Conservation (phyloP, 768 basidiomycete species). For the Daedalea quercina region DNA sequence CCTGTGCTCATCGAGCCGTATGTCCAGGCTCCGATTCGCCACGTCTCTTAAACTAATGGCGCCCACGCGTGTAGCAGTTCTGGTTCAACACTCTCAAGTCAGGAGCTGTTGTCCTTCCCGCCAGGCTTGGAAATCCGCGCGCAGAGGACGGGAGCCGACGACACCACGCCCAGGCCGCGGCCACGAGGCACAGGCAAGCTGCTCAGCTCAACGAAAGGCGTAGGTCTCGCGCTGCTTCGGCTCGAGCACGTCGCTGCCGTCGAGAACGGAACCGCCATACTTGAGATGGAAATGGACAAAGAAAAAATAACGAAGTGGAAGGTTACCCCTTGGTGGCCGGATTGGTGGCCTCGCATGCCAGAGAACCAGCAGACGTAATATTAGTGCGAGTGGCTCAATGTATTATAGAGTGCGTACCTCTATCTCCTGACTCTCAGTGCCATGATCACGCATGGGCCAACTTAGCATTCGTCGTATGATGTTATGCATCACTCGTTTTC, state of each 20-base stretch:
- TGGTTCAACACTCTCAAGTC: neutral
- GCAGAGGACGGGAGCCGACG: slow-evolving; percentile 15
- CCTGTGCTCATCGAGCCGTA: slow-evolving; percentile 57
- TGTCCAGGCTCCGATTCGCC: neutral
- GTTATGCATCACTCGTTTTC: too few relatives aligned
- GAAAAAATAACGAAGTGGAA: slow-evolving; percentile 27
- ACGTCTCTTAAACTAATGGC: neutral
- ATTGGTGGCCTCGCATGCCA: slow-evolving; percentile 49
- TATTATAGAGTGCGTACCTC: neutral
- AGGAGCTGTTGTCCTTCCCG: neutral
- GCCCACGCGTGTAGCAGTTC: neutral
- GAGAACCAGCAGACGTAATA: neutral
- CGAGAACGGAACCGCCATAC: slow-evolving; percentile 38
- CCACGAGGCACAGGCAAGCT: slow-evolving; percentile 73
- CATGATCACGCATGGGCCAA: neutral
- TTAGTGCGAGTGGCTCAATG: neutral
- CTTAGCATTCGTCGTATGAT: too few relatives aligned
- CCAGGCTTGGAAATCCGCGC: slow-evolving; percentile 25
- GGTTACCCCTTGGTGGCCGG: slow-evolving; percentile 39
- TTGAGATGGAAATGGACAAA: slow-evolving; percentile 27
- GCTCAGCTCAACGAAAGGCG: slow-evolving; percentile 46
- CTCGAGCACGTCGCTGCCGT: slow-evolving; percentile 64
- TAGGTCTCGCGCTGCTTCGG: slow-evolving; percentile 76
- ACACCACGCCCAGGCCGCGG: slow-evolving; percentile 15
- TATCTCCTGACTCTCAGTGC: neutral